Conservation (phyloP, 2,329 filamentous ascomycete species). For the Rhynchosporium graminicola region DNA sequence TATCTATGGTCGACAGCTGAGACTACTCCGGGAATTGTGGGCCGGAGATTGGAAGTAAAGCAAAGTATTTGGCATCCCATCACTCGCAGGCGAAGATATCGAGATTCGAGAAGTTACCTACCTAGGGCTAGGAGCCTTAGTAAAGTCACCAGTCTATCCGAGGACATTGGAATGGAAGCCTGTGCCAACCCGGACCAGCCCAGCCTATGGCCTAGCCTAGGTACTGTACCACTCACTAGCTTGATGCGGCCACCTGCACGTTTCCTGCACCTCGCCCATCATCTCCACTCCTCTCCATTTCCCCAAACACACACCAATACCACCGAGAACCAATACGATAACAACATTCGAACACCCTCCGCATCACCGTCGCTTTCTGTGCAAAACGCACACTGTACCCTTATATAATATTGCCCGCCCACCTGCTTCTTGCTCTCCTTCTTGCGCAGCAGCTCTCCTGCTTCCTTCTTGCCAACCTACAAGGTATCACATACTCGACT, state of each 20-base stretch:
- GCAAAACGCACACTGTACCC: conserved; percentile 8
- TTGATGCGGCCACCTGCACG: background rate
- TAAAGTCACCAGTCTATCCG: too few species aligned
- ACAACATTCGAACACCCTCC: conserved; percentile 24
- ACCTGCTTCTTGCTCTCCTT: conserved; percentile 15
- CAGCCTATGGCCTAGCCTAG: background rate
- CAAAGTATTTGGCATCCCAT: too few species aligned
- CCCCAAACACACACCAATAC: background rate
- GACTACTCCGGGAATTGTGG: background rate
- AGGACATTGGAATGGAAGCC: background rate
- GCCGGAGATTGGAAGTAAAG: background rate
- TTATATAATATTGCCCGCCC: conserved; percentile 26
- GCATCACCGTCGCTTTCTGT: conserved; percentile 29
- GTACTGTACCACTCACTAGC: background rate
- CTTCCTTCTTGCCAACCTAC: conserved; percentile 25
- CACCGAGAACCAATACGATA: conserved; percentile 15
- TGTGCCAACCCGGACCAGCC: background rate
- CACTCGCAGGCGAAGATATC: too few species aligned
- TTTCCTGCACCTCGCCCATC: background rate
- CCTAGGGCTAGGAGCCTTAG: too few species aligned
- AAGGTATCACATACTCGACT: conserved; percentile 6
- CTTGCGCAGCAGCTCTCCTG: conserved; percentile 32
- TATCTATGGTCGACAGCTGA: background rate
- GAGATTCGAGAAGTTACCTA: too few species aligned
- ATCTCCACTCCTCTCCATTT: background rate